Percentiles rank a stretch among this genome's conserved stretches.
These are phyloP conservation scores for Anisodus tanguticus DNA, from an alignment of 257 asterid genomes.

Conservation along the genomic window DNA sequence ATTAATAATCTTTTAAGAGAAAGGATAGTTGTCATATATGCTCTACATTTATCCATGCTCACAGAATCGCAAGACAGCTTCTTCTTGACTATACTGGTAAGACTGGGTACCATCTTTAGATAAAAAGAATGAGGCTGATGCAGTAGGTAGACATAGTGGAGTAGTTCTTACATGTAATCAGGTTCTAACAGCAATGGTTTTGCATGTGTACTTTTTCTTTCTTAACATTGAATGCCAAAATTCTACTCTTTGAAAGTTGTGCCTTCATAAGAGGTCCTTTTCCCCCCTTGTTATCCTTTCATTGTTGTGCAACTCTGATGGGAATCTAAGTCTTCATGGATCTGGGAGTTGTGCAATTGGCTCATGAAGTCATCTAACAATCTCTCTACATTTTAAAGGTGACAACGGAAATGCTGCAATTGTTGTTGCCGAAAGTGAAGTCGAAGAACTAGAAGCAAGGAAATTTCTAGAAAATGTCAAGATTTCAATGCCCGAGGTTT, in stretches of 20 bases:
- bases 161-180: constrained; percentile 12
- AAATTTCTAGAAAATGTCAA: constrained; percentile 5
- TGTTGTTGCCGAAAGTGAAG: constrained; percentile 26
- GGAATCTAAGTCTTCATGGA: neutral
- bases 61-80: constrained; percentile 15
- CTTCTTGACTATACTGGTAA: constrained; percentile 29
- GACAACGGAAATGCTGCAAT: constrained; percentile 14
- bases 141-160: neutral
- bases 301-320: neutral
- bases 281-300: neutral
- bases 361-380: constrained; percentile 2
- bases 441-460: constrained; percentile 19
- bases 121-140: neutral
- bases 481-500: constrained; percentile 25
- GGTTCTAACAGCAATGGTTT: neutral
- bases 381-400: constrained; percentile 26
- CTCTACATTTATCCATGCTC: constrained; percentile 28
- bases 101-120: neutral
- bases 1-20: too few relatives aligned
- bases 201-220: neutral
- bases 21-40: constrained; percentile 22
- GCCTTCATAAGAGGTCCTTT: constrained; percentile 1
- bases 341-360: constrained; percentile 13
- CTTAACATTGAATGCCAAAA: neutral
- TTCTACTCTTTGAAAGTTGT: constrained; percentile 3